These are phyloP conservation scores for Leptomonas pyrrhocoris DNA, from an alignment of 208 protist genomes.

Conservation along the genomic window DNA sequence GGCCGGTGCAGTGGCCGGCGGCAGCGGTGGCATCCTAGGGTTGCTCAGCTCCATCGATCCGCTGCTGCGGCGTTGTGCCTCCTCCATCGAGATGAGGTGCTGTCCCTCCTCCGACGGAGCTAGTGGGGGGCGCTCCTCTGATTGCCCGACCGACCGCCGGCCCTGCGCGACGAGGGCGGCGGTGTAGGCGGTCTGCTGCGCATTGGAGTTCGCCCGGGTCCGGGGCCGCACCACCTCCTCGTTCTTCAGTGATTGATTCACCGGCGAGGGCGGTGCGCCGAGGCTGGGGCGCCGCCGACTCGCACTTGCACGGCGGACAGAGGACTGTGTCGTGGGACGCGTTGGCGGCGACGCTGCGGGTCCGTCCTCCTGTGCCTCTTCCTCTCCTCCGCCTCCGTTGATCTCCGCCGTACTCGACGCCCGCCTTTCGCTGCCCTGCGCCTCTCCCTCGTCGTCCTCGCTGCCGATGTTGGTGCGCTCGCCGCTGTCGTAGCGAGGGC, in stretches of 20 bases:
- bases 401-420: not conserved
- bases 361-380: not conserved
- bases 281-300: slow-evolving; percentile 10
- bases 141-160: not conserved
- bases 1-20: not conserved
- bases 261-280: slow-evolving; percentile 5
- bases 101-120: slow-evolving; percentile 13
- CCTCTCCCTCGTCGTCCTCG: slow-evolving; percentile 6
- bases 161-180: not conserved
- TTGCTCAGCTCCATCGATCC: slow-evolving; percentile 4
- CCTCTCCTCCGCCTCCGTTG: not conserved
- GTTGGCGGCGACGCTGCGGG: not conserved
- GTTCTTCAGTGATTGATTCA: slow-evolving; percentile 7
- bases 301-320: slow-evolving; percentile 4
- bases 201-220: not conserved
- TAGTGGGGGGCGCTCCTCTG: slow-evolving; percentile 17
- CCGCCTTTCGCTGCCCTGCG: not conserved
- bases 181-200: slow-evolving; percentile 13
- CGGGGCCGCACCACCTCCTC: slow-evolving; percentile 18
- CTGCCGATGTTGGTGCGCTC: not conserved
- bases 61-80: slow-evolving; percentile 5
- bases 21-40: not conserved
- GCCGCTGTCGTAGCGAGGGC: slow-evolving; percentile 2
- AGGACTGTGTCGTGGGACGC: not conserved
- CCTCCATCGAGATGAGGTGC: slow-evolving; percentile 23